Base-by-base conservation (phyloP, 495 filamentous ascomycete species). In the Paragyromitra xinjiangensis region DNA sequence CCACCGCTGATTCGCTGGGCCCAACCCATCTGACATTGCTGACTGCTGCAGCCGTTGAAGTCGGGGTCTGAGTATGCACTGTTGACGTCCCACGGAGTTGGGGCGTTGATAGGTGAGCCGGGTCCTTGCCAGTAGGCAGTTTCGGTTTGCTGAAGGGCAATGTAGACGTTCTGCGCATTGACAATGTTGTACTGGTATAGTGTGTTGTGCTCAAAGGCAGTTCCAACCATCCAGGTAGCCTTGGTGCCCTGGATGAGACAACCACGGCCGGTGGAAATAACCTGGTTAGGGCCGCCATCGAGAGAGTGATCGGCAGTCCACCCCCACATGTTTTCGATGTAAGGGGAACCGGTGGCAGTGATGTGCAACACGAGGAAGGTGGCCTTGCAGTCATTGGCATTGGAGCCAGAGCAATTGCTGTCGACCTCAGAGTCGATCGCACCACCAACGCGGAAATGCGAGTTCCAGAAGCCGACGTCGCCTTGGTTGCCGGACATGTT, bases 111-210 rank as follows among this genome's bases (percentile, higher is more conserved):
- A 83, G 77, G 56, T 44, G 65, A 42, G n/a, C 37, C 68, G 40
- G 67, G 53, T 40, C 58, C 37, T 55, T 72, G 64, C 58, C 74
- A 72, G 78, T 88, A 90, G 66, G 91, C 92, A 0, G 93, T 93
- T 83, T 96, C 93, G 7, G 93, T 94, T 79, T 97, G 93, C 80
- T 95, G 90, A 82, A 91, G 88, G 22, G 91, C 91, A 82, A 89
- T 90, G 81, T 90, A 91, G 64, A 95, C 85, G 75, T 92, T 90
- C 78, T 88, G 85, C 4, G 92, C 92, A 59, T 87, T 88, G 63
- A 86, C 84, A 76, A 95, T 85, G 73, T 95, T 91, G 86, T 95
- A 96, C 82, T 97, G 92, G 81, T 94, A 94, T 0, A 96, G 86
- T 4, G 87, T 85, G 82, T 90, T 88, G 83, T 97, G 93, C 84